Percentiles rank a stretch among this genome's conserved stretches.
These are phyloP conservation scores for Trichosporon sp. DNA, from an alignment of 1,284 basidiomycete genomes.

Conservation along the genomic window DNA sequence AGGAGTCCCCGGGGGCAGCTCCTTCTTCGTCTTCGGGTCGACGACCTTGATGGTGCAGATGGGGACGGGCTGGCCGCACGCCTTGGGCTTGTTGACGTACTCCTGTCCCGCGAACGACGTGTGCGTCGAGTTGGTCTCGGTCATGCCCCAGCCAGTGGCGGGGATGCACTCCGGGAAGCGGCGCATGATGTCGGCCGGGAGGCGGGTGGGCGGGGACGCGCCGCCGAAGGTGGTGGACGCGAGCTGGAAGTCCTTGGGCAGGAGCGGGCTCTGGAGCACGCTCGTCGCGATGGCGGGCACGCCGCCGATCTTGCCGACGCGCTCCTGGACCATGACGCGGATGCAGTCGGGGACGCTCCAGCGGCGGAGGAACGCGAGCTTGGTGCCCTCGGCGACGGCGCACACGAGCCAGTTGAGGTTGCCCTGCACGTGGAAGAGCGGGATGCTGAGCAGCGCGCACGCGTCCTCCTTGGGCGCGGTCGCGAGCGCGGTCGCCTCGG, in stretches of 20 bases:
- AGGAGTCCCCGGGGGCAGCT: slow-evolving; percentile 22
- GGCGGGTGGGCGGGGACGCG: slow-evolving; percentile 35
- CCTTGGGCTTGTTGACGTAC: slow-evolving; percentile 27
- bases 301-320: slow-evolving; percentile 39
- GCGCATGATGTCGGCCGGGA: slow-evolving; percentile 33
- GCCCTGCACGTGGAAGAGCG: slow-evolving; percentile 47
- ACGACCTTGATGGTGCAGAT: slow-evolving; percentile 36
- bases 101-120: slow-evolving; percentile 36
- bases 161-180: slow-evolving; percentile 18
- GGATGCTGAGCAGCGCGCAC: slow-evolving; percentile 39
- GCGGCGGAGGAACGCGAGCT: slow-evolving; percentile 35
- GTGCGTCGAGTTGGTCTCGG: slow-evolving; percentile 42
- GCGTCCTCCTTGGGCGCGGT: slow-evolving; percentile 22
- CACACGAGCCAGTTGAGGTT: slow-evolving; percentile 42
- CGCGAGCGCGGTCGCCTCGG: slow-evolving; percentile 17
- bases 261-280: slow-evolving; percentile 32
- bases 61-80: slow-evolving; percentile 32
- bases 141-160: slow-evolving; percentile 39
- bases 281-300: slow-evolving; percentile 41
- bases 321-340: slow-evolving; percentile 30
- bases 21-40: slow-evolving; percentile 27
- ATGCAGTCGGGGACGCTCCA: slow-evolving; percentile 38
- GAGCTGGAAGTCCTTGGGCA: slow-evolving; percentile 28
- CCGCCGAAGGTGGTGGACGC: slow-evolving; percentile 42
- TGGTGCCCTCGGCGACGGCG: slow-evolving; percentile 37